Percentiles rank a stretch among this genome's conserved stretches.
These are phyloP conservation scores for Colletotrichum gloeosporioides DNA, from an alignment of 2,329 filamentous ascomycete species.

Conservation along the genomic window DNA sequence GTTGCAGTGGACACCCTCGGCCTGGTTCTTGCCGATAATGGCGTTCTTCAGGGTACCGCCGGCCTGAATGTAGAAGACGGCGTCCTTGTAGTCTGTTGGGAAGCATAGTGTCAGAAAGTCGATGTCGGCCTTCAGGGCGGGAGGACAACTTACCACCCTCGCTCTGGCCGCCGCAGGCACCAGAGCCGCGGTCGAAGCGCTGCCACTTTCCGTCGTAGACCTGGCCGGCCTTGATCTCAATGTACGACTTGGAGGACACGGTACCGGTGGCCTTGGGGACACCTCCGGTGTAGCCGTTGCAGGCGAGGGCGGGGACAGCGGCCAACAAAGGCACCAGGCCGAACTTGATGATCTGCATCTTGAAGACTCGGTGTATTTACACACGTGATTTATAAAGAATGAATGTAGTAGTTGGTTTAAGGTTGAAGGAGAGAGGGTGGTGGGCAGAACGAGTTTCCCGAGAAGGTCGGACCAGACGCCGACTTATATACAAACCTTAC, in stretches of 20 bases:
- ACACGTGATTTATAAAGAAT: neutral
- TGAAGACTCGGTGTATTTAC: neutral
- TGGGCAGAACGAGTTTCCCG: neutral
- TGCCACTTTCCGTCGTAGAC: slow-evolving; percentile 39
- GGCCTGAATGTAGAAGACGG: slow-evolving; percentile 45
- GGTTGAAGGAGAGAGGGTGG: neutral
- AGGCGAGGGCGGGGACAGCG: slow-evolving; percentile 32
- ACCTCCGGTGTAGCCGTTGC: slow-evolving; percentile 34
- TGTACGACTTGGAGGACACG: slow-evolving; percentile 25
- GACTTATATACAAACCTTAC: slow-evolving; percentile 9
- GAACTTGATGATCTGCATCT: slow-evolving; percentile 17
- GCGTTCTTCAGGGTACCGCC: slow-evolving; percentile 52
- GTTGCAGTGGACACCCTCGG: slow-evolving; percentile 50
- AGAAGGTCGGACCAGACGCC: neutral
- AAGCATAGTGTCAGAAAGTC: neutral
- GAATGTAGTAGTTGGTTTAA: slow-evolving; percentile 3
- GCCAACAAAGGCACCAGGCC: slow-evolving; percentile 28
- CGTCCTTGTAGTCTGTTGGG: slow-evolving; percentile 39
- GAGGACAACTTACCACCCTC: slow-evolving; percentile 40
- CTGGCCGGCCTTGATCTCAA: slow-evolving; percentile 32
- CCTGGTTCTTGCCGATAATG: slow-evolving; percentile 45
- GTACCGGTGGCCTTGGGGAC: slow-evolving; percentile 31
- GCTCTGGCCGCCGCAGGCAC: slow-evolving; percentile 44
- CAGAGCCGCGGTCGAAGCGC: slow-evolving; percentile 42
- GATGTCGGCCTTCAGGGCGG: fast-evolving